A percentile compares a stretch with the other conserved stretches of the same genome.
Evolutionary conservation across 2,329 filamentous ascomycete genomes (phyloP).

Genomic region (Aspergillus terreus): DNA sequence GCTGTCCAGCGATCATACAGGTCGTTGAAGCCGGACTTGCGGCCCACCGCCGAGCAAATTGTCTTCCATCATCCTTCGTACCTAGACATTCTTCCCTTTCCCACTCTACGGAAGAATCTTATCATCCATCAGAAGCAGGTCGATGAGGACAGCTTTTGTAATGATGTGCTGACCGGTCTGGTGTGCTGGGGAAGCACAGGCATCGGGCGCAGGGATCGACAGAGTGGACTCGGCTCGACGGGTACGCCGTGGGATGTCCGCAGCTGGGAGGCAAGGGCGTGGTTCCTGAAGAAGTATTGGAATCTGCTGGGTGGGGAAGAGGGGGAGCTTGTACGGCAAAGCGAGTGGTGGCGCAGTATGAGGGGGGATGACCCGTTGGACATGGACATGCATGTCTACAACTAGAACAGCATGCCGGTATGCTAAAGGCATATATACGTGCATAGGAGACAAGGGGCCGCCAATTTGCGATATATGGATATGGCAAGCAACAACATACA

Average conservation of each 20-base stretch:
- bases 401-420: too few species aligned
- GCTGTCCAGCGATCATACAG: constrained; percentile 13
- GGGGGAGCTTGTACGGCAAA: constrained; percentile 30
- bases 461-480: too few species aligned
- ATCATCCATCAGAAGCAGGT: constrained; percentile 9
- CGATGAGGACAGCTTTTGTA: constrained; percentile 18
- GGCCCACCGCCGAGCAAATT: constrained; percentile 18
- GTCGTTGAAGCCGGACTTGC: constrained; percentile 17
- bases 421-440: too few species aligned
- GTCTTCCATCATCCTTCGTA: constrained; percentile 16
- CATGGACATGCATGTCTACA: background rate
- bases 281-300: constrained; percentile 45
- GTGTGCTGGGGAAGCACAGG: constrained; percentile 18
- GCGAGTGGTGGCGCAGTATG: constrained; percentile 20
- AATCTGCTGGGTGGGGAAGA: constrained; percentile 34
- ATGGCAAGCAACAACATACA: too few species aligned
- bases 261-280: constrained; percentile 44
- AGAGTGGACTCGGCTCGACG: constrained; percentile 18
- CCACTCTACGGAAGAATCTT: constrained; percentile 15
- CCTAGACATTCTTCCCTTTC: constrained; percentile 19
- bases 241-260: constrained; percentile 45
- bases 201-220: constrained; percentile 12
- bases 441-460: too few species aligned
- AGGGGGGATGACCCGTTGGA: constrained; percentile 14
- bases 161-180: constrained; percentile 14